These are phyloP conservation scores for Groenewaldozyma tartarivorans DNA, from an alignment of 805 yeast species.

Conservation along the genomic window DNA sequence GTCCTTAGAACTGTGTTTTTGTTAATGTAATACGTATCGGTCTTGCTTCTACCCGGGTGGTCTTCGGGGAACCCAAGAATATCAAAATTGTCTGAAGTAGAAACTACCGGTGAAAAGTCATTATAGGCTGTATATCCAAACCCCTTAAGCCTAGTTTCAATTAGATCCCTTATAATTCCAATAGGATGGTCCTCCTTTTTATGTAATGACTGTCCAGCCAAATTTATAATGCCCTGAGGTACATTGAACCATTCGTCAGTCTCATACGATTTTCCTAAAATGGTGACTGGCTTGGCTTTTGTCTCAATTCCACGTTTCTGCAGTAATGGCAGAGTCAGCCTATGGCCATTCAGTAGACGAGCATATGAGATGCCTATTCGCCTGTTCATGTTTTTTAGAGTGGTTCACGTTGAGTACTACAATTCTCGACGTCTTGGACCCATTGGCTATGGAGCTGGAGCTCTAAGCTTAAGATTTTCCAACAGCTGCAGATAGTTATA, in stretches of 20 bases:
- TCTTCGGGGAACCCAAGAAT: conserved; percentile 82
- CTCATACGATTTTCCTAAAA: conserved; percentile 43
- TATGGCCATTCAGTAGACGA: too few relatives aligned
- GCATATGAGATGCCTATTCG: too few relatives aligned
- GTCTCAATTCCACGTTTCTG: too few relatives aligned
- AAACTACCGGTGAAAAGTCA: conserved; percentile 74
- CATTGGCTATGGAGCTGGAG: too few relatives aligned
- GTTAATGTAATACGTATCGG: conserved; percentile 89
- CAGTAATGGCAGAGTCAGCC: too few relatives aligned
- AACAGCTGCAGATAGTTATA: too few relatives aligned
- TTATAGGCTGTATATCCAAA: conserved; percentile 66
- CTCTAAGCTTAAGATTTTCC: too few relatives aligned
- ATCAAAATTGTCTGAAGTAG: conserved; percentile 80
- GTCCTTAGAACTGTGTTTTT: conserved; percentile 67
- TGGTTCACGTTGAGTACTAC: too few relatives aligned
- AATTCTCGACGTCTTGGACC: too few relatives aligned
- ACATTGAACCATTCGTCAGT: conserved; percentile 81
- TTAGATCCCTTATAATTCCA: conserved; percentile 68
- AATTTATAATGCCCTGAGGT: conserved; percentile 57
- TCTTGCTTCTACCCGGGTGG: conserved; percentile 87
- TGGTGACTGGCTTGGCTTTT: too few relatives aligned
- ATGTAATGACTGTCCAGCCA: conserved; percentile 69
- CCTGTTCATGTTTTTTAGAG: too few relatives aligned
- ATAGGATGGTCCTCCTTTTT: conserved; percentile 73
- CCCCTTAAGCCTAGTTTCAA: conserved; percentile 56